Evolutionary conservation across 2,329 filamentous ascomycete species (phyloP).

Genomic region (Trichoderma sp.): DNA sequence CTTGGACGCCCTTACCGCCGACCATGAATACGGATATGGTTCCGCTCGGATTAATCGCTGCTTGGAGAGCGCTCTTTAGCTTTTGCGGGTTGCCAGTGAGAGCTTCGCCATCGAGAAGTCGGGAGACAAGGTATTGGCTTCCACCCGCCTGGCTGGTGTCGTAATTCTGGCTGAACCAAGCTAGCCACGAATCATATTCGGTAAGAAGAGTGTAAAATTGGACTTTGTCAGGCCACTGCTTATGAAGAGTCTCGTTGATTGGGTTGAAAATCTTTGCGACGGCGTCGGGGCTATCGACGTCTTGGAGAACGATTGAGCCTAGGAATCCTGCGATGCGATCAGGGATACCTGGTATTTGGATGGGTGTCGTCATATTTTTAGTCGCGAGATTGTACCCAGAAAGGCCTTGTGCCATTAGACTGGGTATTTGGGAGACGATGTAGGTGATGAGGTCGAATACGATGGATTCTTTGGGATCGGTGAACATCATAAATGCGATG

Average conservation of each 20-base stretch:
- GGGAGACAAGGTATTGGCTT: slow-evolving; percentile 43
- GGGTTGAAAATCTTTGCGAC: slow-evolving; percentile 36
- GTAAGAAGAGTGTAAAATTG: slow-evolving; percentile 24
- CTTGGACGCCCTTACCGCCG: slow-evolving; percentile 45
- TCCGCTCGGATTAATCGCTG: slow-evolving; percentile 33
- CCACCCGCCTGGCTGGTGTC: slow-evolving; percentile 40
- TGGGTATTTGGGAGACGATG: slow-evolving; percentile 48
- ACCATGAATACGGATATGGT: slow-evolving; percentile 43
- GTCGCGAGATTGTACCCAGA: slow-evolving; percentile 50
- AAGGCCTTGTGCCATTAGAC: slow-evolving; percentile 52
- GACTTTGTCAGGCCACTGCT: slow-evolving; percentile 38
- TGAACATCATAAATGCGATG: slow-evolving; percentile 28
- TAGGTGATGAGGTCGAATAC: slow-evolving; percentile 51
- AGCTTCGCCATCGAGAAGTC: slow-evolving; percentile 43
- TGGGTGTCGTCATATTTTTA: slow-evolving; percentile 35
- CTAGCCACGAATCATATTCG: slow-evolving; percentile 39
- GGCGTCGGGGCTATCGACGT: slow-evolving; percentile 34
- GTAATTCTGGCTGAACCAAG: slow-evolving; percentile 40
- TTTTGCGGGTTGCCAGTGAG: slow-evolving; percentile 39
- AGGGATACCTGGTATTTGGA: slow-evolving; percentile 37
- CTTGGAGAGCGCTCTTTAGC: slow-evolving; percentile 41
- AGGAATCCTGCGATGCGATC: slow-evolving; percentile 39
- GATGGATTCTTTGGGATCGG: slow-evolving; percentile 34
- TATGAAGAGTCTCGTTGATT: slow-evolving; percentile 40
- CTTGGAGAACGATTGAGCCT: slow-evolving; percentile 39